phyloP scores from a whole-genome alignment of 306 rosid genomes.

The Nissolia schottii region DNA sequence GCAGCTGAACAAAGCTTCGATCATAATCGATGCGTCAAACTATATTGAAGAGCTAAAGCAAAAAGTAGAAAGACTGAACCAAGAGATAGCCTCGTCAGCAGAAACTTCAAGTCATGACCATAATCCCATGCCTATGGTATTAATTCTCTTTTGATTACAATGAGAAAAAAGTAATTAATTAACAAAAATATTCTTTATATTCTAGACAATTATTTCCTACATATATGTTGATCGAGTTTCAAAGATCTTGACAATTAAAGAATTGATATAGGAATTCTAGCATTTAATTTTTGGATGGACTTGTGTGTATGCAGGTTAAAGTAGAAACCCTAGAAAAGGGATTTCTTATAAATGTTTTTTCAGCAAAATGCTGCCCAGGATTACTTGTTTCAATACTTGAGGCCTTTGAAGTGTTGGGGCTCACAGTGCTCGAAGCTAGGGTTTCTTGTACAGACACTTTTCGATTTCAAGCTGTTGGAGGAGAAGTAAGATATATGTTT shows the following conservation, averaged over 20 bases:
- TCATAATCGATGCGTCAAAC: constrained; percentile 85
- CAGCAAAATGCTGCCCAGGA: constrained; percentile 68
- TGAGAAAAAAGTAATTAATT: neutral
- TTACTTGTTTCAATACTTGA: constrained; percentile 83
- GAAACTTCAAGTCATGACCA: constrained; percentile 48
- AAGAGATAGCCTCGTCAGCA: constrained; percentile 55
- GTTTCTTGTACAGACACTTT: constrained; percentile 88
- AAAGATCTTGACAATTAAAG: neutral
- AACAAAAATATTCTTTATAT: no score
- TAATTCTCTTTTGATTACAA: neutral
- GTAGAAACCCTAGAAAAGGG: constrained; percentile 90
- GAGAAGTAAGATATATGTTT: constrained; percentile 80
- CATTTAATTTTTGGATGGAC: constrained; percentile 3
- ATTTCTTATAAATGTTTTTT: constrained; percentile 63
- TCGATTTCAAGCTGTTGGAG: constrained; percentile 80
- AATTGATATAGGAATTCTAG: neutral
- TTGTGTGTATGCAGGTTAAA: constrained; percentile 68
- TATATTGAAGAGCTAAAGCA: constrained; percentile 81
- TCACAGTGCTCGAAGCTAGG: constrained; percentile 92
- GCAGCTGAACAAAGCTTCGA: constrained; percentile 71
- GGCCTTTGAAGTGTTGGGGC: constrained; percentile 84
- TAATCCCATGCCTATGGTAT: constrained; percentile 68
- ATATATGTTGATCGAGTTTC: neutral
- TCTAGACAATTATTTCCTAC: neutral
- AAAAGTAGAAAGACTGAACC: constrained; percentile 76